phyloP scores from a whole-genome alignment of 345 rosid genomes.

The Euphorbia lathyris region DNA sequence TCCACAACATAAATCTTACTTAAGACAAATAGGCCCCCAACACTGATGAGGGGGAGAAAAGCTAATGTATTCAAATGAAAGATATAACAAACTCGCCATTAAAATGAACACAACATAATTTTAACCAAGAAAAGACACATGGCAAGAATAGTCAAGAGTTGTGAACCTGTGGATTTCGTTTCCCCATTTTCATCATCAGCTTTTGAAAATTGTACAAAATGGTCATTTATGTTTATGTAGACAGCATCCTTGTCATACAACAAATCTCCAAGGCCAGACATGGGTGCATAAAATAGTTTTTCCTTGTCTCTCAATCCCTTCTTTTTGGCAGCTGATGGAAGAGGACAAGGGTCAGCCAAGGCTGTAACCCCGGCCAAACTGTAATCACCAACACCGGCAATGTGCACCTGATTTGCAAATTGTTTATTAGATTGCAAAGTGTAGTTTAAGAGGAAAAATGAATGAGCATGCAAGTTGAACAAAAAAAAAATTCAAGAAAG shows the following conservation, averaged over 20 bases:
- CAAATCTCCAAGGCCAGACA: conserved; percentile 97
- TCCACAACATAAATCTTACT: not conserved
- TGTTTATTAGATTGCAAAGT: conserved; percentile 9
- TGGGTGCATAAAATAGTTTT: conserved; percentile 89
- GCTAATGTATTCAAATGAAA: not conserved
- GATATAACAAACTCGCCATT: not conserved
- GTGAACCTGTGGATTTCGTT: conserved; percentile 55
- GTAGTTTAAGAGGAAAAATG: not conserved
- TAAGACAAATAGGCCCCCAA: not conserved
- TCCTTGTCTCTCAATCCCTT: conserved; percentile 90
- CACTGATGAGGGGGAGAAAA: not conserved
- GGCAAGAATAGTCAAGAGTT: not conserved
- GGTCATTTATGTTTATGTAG: conserved; percentile 88
- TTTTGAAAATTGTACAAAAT: conserved; percentile 83
- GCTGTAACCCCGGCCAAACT: conserved; percentile 72
- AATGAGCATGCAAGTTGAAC: not conserved
- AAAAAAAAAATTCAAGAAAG: too few species aligned
- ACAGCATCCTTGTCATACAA: conserved; percentile 96
- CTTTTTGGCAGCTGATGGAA: conserved; percentile 87
- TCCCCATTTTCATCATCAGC: conserved; percentile 54
- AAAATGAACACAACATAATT: not conserved
- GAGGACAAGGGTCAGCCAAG: conserved; percentile 90
- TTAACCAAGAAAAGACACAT: conserved; percentile 1
- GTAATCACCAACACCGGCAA: conserved; percentile 97
- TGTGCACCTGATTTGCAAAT: conserved; percentile 65